Base-by-base conservation (phyloP, 2,329 filamentous ascomycete genomes). In the Aspergillus arachidicola region DNA sequence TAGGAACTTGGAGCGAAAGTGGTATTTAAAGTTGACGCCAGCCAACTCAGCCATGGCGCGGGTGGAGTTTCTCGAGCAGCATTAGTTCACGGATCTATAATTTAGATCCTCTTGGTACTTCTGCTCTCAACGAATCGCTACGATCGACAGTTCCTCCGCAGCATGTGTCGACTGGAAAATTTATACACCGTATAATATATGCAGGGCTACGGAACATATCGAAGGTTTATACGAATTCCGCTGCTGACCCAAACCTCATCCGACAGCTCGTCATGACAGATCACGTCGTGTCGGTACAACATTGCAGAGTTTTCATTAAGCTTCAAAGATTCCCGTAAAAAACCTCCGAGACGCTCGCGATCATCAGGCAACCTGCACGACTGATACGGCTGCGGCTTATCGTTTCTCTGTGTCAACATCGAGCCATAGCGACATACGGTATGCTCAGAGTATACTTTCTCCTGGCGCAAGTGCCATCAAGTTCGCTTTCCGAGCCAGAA, bases 101-200 rank as follows among this genome's bases (percentile, higher is more conserved):
- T 7, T 54, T 54, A 54, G 51, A 23, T 10, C 28, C 19, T 26
- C 16, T 34, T 21, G 50, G 50, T 53, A 53, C 50, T 11, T 32
- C 6, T 32, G 28, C 6, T 4, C 50, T 51, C 12, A 28, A 34
- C 50, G 28, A 53, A 53, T 53, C 50, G 28, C 50, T 11, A 23
- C 21, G 45, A 53, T 34, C 28, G 12, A 21, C 30, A 9, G 26
- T 21, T 11, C 28, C 50, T 11, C 50, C 4, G 23, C 26, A n/a
- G 4, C 50, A 11, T 23, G 30, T 53, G 11, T 53, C 23, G 46
- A 16, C 23, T 53, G 50, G 30, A 30, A 3, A 16, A 3, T 16
- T 53, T 53, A 53, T 53, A 53, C 50, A 34, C 50, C 50, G 28
- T 53, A n/a, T 21, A 34, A 32, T 19, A n/a, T n/a, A 53, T 53